These are phyloP conservation scores for Ganoderma lingzhi DNA, from an alignment of 1,284 basidiomycete genomes.

Conservation along the genomic window DNA sequence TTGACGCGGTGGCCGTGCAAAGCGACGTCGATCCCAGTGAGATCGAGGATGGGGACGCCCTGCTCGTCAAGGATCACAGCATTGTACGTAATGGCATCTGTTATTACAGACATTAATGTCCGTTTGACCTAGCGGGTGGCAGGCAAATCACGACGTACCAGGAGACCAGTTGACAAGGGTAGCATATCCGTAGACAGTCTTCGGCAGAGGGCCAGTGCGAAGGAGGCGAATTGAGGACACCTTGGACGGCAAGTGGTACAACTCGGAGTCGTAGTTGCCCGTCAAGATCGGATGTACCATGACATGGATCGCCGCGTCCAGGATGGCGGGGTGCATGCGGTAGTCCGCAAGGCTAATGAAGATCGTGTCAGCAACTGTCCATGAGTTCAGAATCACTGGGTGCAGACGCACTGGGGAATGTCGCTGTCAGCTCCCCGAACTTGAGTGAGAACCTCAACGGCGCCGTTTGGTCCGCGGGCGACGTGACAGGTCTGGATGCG, in stretches of 20 bases:
- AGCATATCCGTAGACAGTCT: conserved; percentile 31
- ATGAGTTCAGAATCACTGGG: neutral
- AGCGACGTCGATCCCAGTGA: conserved; percentile 28
- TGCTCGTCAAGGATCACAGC: conserved; percentile 24
- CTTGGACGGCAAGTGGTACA: conserved; percentile 42
- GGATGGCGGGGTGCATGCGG: conserved; percentile 48
- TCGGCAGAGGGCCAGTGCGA: conserved; percentile 21
- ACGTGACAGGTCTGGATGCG: conserved; percentile 14
- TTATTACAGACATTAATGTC: neutral
- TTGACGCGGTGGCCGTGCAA: conserved; percentile 24
- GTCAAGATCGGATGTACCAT: conserved; percentile 38
- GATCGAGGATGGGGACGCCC: conserved; percentile 26
- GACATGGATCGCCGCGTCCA: conserved; percentile 45
- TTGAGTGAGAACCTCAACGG: conserved; percentile 23
- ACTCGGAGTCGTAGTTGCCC: conserved; percentile 30
- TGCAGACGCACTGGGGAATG: conserved; percentile 27
- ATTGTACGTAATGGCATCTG: conserved; percentile 31
- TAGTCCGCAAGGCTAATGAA: conserved; percentile 17
- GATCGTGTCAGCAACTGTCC: conserved; percentile 3
- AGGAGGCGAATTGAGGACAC: conserved; percentile 30
- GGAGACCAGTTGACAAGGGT: conserved; percentile 33
- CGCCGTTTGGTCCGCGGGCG: conserved; percentile 10
- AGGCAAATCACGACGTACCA: conserved; percentile 21
- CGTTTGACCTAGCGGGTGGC: neutral
- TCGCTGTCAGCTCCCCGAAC: conserved; percentile 14